Evolutionary conservation across 1,139 yeast species (phyloP).

Genomic region (Kurtzmaniella quercitrusa): DNA sequence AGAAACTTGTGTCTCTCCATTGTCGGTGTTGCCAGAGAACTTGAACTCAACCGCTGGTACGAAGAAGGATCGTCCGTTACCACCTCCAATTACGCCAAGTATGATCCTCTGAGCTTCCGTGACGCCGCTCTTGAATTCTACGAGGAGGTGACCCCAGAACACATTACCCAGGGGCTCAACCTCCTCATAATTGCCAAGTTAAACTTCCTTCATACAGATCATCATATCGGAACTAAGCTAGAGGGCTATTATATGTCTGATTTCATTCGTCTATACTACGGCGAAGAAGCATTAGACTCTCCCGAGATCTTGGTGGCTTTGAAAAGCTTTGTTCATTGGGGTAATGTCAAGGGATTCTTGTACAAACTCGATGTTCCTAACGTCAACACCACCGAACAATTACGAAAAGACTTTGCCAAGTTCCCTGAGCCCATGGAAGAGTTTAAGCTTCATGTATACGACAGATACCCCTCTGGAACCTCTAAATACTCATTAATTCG

Average conservation of each 20-base stretch:
- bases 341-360: constrained; percentile 46
- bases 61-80: constrained; percentile 46
- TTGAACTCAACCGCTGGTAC: constrained; percentile 49
- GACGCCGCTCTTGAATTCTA: constrained; percentile 29
- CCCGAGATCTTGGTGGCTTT: constrained; percentile 45
- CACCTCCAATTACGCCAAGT: constrained; percentile 28
- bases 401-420: constrained; percentile 25
- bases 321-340: constrained; percentile 56
- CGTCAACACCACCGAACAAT: constrained; percentile 26
- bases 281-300: constrained; percentile 36
- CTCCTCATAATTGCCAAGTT: constrained; percentile 45
- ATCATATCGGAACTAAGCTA: constrained; percentile 47
- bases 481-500: constrained; percentile 44
- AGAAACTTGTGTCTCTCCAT: constrained; percentile 47
- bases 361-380: constrained; percentile 41
- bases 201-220: constrained; percentile 55
- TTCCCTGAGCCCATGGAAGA: constrained; percentile 44
- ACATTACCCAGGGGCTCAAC: constrained; percentile 40
- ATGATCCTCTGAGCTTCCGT: constrained; percentile 23
- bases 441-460: constrained; percentile 36
- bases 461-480: constrained; percentile 53
- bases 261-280: constrained; percentile 37
- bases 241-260: constrained; percentile 44
- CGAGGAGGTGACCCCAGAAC: constrained; percentile 20
- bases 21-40: constrained; percentile 46